Evolutionary conservation across 768 basidiomycete genomes (phyloP).

Genomic region (Sistotremastrum suecicum): DNA sequence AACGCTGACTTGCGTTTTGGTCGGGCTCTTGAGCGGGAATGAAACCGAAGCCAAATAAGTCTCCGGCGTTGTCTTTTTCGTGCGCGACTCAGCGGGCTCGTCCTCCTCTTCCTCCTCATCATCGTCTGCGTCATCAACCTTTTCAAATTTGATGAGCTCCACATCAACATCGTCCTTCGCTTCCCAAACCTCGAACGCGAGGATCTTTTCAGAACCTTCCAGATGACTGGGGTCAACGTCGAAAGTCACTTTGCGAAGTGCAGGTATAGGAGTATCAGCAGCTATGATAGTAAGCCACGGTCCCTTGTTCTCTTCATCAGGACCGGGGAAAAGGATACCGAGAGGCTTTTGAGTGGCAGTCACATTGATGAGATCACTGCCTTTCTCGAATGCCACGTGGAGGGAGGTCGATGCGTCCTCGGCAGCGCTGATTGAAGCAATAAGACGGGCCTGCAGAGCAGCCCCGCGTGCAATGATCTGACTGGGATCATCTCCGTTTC

Average conservation of each 20-base stretch:
- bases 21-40: slow-evolving; percentile 28
- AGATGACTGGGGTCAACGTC: slow-evolving; percentile 33
- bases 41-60: slow-evolving; percentile 25
- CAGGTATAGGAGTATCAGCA: slow-evolving; percentile 62
- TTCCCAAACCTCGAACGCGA: slow-evolving; percentile 70
- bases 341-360: slow-evolving; percentile 49
- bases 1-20: slow-evolving; percentile 37
- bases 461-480: slow-evolving; percentile 67
- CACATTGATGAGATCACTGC: slow-evolving; percentile 26
- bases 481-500: slow-evolving; percentile 64
- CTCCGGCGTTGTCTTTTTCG: slow-evolving; percentile 44
- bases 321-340: slow-evolving; percentile 51
- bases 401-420: slow-evolving; percentile 34
- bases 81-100: slow-evolving; percentile 49
- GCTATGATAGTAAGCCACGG: slow-evolving; percentile 51
- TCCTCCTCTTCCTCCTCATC: slow-evolving; percentile 43
- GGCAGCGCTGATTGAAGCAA: slow-evolving; percentile 30
- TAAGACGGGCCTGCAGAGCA: slow-evolving; percentile 56
- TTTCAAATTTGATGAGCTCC: slow-evolving; percentile 38
- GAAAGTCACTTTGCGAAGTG: slow-evolving; percentile 42
- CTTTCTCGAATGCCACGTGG: slow-evolving; percentile 31
- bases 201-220: slow-evolving; percentile 24
- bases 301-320: slow-evolving; percentile 26
- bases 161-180: slow-evolving; percentile 51
- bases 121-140: slow-evolving; percentile 29